Conservation (phyloP, 805 yeast genomes). For the Candida takata region DNA sequence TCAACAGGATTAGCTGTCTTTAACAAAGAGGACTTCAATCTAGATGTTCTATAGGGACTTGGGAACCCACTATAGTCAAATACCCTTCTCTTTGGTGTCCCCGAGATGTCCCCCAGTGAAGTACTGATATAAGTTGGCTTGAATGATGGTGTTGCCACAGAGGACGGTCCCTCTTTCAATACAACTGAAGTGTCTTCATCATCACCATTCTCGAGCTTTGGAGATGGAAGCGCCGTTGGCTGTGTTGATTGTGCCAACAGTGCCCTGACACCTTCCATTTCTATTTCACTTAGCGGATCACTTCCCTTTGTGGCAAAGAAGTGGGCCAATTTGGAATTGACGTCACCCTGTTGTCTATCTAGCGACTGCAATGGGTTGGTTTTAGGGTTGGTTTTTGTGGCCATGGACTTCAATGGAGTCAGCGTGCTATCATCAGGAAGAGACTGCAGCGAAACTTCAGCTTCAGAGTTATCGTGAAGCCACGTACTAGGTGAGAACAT, state of each 20-base stretch:
- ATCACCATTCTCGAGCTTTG: slow-evolving; percentile 5
- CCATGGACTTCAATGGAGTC: neutral
- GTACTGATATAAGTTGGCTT: slow-evolving; percentile 26
- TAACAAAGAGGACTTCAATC: slow-evolving; percentile 16
- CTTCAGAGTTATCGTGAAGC: slow-evolving; percentile 3
- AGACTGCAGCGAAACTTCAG: slow-evolving; percentile 3
- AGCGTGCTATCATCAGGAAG: neutral
- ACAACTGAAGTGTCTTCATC: slow-evolving; percentile 7
- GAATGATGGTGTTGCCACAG: slow-evolving; percentile 26
- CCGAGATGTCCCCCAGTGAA: slow-evolving; percentile 2
- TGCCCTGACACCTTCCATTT: slow-evolving; percentile 74
- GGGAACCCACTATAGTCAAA: slow-evolving; percentile 33
- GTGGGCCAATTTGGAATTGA: slow-evolving; percentile 59
- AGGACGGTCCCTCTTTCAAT: slow-evolving; percentile 4
- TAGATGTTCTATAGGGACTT: slow-evolving; percentile 32
- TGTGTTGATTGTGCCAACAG: slow-evolving; percentile 35
- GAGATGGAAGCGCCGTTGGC: neutral
- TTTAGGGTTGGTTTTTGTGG: neutral
- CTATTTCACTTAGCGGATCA: slow-evolving; percentile 63
- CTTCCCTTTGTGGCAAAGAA: slow-evolving; percentile 75
- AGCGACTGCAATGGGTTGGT: neutral
- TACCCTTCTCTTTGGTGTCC: slow-evolving; percentile 24
- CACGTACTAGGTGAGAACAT: slow-evolving; percentile 21
- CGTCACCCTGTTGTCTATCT: slow-evolving; percentile 11
- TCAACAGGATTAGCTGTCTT: neutral